Conservation (phyloP, 2,329 filamentous ascomycete genomes). For the Cladosporium sp. region DNA sequence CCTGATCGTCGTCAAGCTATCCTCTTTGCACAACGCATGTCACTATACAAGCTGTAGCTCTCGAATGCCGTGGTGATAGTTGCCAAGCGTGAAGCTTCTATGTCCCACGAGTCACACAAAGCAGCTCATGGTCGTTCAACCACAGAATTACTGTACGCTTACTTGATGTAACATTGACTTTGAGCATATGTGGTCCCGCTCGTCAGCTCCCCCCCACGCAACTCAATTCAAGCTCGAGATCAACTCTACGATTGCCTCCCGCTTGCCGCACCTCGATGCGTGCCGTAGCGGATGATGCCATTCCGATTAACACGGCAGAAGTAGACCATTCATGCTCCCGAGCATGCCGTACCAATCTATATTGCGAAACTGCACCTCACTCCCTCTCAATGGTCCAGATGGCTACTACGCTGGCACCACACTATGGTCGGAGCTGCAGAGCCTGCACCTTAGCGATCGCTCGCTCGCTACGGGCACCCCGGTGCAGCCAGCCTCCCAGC, state of each 20-base stretch:
- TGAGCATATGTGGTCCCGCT: background rate
- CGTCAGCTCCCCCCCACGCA: background rate
- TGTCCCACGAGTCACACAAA: background rate
- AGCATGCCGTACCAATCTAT: background rate
- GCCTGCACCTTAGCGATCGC: background rate
- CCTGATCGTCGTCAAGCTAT: background rate
- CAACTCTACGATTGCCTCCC: background rate
- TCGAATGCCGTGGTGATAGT: background rate
- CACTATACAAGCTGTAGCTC: background rate
- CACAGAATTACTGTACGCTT: background rate
- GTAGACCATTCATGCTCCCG: background rate
- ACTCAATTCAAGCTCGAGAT: constrained; percentile 3
- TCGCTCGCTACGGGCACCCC: background rate
- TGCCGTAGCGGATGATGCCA: background rate
- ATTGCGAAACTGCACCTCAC: background rate
- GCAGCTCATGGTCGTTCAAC: background rate
- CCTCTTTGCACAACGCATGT: background rate
- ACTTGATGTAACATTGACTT: background rate
- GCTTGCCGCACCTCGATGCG: background rate
- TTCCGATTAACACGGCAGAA: background rate
- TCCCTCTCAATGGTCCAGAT: background rate
- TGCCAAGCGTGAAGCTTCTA: background rate
- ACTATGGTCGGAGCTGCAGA: background rate
- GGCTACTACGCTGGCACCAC: background rate
- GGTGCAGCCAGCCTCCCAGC: constrained; percentile 2